Evolutionary conservation across 176 grass and related monocot genomes (phyloP).

Genomic region (Carex cristatella): DNA sequence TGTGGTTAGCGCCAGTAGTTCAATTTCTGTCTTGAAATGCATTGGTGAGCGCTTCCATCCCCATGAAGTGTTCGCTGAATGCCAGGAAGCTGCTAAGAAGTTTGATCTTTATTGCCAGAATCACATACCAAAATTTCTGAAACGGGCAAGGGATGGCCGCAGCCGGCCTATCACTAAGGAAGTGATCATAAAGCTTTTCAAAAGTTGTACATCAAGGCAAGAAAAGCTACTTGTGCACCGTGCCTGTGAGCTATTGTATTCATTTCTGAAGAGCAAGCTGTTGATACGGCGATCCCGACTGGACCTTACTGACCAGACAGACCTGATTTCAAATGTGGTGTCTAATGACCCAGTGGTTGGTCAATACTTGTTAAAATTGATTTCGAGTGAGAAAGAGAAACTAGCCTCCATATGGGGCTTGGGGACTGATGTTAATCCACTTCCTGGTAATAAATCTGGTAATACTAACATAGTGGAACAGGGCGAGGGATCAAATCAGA

Average conservation of each 20-base stretch:
- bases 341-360: constrained; percentile 55
- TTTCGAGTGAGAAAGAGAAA: constrained; percentile 83
- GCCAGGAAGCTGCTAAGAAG: constrained; percentile 69
- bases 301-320: constrained; percentile 37
- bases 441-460: constrained; percentile 8
- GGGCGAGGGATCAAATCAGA: neutral
- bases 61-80: constrained; percentile 36
- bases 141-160: constrained; percentile 92
- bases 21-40: constrained; percentile 3
- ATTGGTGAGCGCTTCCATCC: constrained; percentile 14
- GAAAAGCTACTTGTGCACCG: constrained; percentile 74
- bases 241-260: constrained; percentile 89
- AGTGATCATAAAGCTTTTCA: constrained; percentile 71
- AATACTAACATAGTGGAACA: neutral
- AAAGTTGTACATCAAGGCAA: constrained; percentile 67
- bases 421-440: constrained; percentile 29
- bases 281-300: constrained; percentile 41
- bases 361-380: constrained; percentile 79
- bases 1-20: constrained; percentile 1
- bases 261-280: constrained; percentile 71
- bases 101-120: constrained; percentile 90
- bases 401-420: constrained; percentile 67
- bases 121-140: constrained; percentile 93
- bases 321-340: constrained; percentile 53
- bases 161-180: constrained; percentile 96